These are phyloP conservation scores for Wickerhamomyces sydowiorum DNA, from an alignment of 805 yeast species.

Conservation along the genomic window DNA sequence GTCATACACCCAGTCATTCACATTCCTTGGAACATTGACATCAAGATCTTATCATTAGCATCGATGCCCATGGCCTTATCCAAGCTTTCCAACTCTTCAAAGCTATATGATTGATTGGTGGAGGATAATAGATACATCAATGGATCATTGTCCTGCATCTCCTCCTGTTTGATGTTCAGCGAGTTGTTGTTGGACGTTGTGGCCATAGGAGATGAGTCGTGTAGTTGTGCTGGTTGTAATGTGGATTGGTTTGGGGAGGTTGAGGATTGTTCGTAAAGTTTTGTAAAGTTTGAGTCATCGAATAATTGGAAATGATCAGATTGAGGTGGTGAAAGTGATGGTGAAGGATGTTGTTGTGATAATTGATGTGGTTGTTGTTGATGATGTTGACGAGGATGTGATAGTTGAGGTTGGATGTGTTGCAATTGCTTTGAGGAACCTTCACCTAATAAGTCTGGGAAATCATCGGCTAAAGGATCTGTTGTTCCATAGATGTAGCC, in stretches of 20 bases:
- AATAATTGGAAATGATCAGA: not conserved
- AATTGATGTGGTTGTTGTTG: not conserved
- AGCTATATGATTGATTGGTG: conserved; percentile 13
- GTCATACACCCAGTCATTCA: no score
- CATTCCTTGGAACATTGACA: conserved; percentile 20
- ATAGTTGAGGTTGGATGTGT: no score
- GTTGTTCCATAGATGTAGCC: no score
- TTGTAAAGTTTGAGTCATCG: not conserved
- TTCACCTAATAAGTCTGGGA: no score
- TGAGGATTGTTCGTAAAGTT: not conserved
- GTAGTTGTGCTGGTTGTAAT: not conserved
- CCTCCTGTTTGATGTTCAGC: not conserved
- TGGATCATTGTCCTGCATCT: conserved; percentile 12
- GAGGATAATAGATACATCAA: conserved; percentile 15
- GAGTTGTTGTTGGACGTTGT: not conserved
- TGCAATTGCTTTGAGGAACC: no score
- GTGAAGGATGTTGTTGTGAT: not conserved
- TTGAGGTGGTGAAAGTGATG: not conserved
- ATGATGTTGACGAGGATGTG: no score
- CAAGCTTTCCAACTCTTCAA: conserved; percentile 21
- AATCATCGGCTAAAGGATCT: no score
- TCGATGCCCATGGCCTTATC: conserved; percentile 25
- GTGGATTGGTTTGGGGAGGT: not conserved
- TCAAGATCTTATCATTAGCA: conserved; percentile 18
- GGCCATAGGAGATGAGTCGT: not conserved